These are phyloP conservation scores for Entomophthora muscae DNA, from an alignment of 371 early-diverging fungal species.

Conservation along the genomic window DNA sequence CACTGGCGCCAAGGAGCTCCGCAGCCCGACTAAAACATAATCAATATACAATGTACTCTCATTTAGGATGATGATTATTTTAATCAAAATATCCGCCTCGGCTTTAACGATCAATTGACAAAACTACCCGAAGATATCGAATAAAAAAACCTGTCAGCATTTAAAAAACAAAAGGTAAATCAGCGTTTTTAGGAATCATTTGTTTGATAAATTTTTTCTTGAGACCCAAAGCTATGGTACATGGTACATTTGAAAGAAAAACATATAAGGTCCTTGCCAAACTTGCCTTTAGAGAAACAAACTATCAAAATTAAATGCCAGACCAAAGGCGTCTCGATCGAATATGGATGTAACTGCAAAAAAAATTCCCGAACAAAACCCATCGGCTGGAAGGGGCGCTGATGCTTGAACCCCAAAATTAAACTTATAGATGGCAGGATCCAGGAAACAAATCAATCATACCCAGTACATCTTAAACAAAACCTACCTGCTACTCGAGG, in stretches of 20 bases:
- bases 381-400: background rate
- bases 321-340: background rate
- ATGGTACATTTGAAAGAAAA: background rate
- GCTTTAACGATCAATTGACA: background rate
- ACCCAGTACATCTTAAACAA: too few relatives aligned
- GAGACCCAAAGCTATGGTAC: background rate
- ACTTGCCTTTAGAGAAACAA: background rate
- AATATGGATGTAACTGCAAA: background rate
- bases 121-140: background rate
- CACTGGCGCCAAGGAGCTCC: constrained; percentile 27
- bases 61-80: background rate
- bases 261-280: background rate
- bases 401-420: background rate
- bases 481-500: constrained; percentile 50
- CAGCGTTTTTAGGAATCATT: background rate
- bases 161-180: background rate
- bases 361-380: background rate
- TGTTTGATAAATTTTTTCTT: background rate
- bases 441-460: too few relatives aligned
- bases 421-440: too few relatives aligned
- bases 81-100: background rate
- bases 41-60: too few relatives aligned
- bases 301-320: background rate
- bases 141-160: background rate
- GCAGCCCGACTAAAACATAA: constrained; percentile 61